Conservation (phyloP, 176 grass and related monocot genomes). For the Oropetium thomaeum region DNA sequence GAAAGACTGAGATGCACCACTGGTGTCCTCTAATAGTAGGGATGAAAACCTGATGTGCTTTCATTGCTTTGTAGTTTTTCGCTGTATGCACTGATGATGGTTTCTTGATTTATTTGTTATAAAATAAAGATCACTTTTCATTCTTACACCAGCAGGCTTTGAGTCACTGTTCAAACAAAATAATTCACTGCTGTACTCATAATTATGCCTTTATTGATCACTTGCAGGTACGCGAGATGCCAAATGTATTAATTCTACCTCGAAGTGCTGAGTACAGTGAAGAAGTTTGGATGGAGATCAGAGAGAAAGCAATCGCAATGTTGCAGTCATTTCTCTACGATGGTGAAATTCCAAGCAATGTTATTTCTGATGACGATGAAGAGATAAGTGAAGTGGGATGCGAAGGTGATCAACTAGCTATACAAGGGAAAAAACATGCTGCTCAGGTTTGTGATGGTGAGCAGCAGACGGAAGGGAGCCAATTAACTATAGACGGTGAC, state of each 20-base stretch:
- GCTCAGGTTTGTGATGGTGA: slow-evolving; percentile 44
- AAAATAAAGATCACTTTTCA: not conserved
- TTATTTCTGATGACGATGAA: slow-evolving; percentile 86
- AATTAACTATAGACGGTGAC: slow-evolving; percentile 69
- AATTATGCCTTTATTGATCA: not conserved
- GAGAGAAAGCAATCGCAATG: slow-evolving; percentile 84
- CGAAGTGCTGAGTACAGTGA: slow-evolving; percentile 96
- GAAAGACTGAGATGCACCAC: not conserved
- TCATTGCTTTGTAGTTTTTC: not conserved
- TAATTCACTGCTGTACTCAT: not conserved
- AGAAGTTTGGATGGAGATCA: slow-evolving; percentile 98
- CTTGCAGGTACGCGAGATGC: slow-evolving; percentile 84
- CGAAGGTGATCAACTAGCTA: slow-evolving; percentile 60
- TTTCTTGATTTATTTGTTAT: not conserved
- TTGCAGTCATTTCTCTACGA: slow-evolving; percentile 92
- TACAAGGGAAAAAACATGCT: slow-evolving; percentile 53
- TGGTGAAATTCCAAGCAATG: slow-evolving; percentile 75
- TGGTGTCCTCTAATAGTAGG: not conserved
- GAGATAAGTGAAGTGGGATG: slow-evolving; percentile 56
- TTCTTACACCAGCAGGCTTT: not conserved
- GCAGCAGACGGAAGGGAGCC: slow-evolving; percentile 67
- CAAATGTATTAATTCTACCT: slow-evolving; percentile 96
- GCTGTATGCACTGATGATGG: not conserved
- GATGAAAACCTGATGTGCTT: not conserved
- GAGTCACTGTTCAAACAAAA: not conserved